Percentiles rank a stretch among this genome's conserved stretches.
Conservation (phyloP, 352 stramenopile genomes). For the Phytophthora meadii region DNA sequence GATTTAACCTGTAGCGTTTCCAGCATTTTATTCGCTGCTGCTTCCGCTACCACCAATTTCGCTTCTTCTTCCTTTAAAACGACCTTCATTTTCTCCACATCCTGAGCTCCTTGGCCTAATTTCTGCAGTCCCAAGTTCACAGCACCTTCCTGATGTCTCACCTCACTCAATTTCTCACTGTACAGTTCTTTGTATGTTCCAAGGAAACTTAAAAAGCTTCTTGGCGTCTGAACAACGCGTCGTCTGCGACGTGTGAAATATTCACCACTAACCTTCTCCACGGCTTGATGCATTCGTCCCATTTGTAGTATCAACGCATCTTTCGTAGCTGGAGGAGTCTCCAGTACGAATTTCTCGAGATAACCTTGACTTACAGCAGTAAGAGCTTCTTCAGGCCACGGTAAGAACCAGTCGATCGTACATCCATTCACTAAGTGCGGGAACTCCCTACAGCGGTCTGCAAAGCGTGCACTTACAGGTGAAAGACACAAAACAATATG, state of each 20-base stretch:
- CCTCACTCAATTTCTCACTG: constrained; percentile 72
- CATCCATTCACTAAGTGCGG: constrained; percentile 88
- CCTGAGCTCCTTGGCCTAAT: constrained; percentile 82
- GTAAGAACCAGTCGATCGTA: constrained; percentile 92
- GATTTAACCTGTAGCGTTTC: constrained; percentile 80
- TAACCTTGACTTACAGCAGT: constrained; percentile 84
- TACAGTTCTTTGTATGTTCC: constrained; percentile 84
- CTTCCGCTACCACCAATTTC: constrained; percentile 85
- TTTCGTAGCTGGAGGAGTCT: constrained; percentile 59
- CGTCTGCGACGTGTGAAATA: constrained; percentile 83
- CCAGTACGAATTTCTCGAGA: constrained; percentile 71
- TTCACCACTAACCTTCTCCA: constrained; percentile 70
- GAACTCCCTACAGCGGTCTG: constrained; percentile 87
- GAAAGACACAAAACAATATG: constrained; percentile 91
- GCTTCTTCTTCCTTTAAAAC: constrained; percentile 89
- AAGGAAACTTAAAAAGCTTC: constrained; percentile 90
- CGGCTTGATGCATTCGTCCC: constrained; percentile 76
- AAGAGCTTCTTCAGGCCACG: constrained; percentile 90
- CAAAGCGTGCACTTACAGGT: constrained; percentile 81
- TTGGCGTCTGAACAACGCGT: constrained; percentile 90
- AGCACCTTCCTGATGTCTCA: constrained; percentile 79
- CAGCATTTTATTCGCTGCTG: constrained; percentile 85
- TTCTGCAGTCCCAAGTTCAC: constrained; percentile 92
- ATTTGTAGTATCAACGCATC: constrained; percentile 76
- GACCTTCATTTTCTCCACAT: constrained; percentile 92